Base-by-base conservation (phyloP, 2,329 filamentous ascomycete species). In the Stagonosporopsis chrysanthemi region DNA sequence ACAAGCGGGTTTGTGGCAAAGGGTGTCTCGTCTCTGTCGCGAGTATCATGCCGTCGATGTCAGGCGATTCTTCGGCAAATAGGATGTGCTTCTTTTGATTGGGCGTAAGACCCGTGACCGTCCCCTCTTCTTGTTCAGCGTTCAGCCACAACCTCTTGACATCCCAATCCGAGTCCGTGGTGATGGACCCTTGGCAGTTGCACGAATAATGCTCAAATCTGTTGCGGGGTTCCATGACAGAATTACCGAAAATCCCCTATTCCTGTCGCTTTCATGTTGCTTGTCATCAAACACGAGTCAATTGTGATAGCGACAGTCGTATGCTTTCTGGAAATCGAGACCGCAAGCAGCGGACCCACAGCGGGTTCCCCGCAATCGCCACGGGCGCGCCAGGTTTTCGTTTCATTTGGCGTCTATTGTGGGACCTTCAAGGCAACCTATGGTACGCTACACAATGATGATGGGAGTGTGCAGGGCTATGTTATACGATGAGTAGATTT, bases 331-430 rank as follows among this genome's bases (percentile, higher is more conserved):
- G 24, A 29, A 31, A 54, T 43, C 51, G 51, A 60, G 61, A 52
- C 58, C 53, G 33, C 41, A 19, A 48, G 52, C 15, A 9, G 42
- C 49, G 49, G 35, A 38, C 19, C 45, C 44, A 40, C 46, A 41
- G 50, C 35, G 24, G n/a, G 36, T 67, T 67, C 69, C 68, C 70
- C 70, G 68, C 70, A 71, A 52, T 60, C 28, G 39, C 50, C 53
- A 62, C 48, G 29, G 17, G 36, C 22, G 19, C 60, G 65, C 67
- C 69, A 46, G 65, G 64, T 61, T 60, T 45, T 57, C 49, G 38
- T 52, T 46, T 36, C 40, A 51, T 39, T 58, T 65, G 50, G 22
- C 54, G 58, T 52, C 35, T 39, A 26, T n/a, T 50, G 53, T 59
- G 59, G 46, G 51, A 36, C 52, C 48, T 48, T 39, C 43, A 52